Base-by-base conservation (phyloP, 2,329 filamentous ascomycete genomes). In the Pseudonectria foliicola region DNA sequence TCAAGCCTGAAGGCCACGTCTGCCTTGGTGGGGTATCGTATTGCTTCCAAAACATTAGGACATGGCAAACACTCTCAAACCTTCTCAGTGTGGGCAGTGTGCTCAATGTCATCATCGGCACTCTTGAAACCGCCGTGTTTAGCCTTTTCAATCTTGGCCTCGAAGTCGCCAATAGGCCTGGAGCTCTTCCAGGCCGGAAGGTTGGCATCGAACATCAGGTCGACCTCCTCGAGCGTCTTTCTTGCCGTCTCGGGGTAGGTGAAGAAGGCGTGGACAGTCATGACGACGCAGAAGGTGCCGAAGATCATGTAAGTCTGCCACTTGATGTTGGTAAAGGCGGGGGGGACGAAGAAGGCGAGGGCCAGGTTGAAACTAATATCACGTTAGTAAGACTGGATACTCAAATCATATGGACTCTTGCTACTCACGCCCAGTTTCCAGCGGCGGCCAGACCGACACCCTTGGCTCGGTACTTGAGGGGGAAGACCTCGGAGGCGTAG, bases 401-500 rank as follows among this genome's bases (percentile, higher is more conserved):
- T n/a, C n/a, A n/a, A n/a, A n/a, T n/a, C n/a, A n/a, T n/a, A n/a
- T n/a, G n/a, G n/a, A n/a, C n/a, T n/a, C n/a, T n/a, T n/a, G 53
- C 2, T 11, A 43, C 53, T 50, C 43, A 56, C 51, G 57, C 45
- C 61, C 61, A 64, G 46, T 64, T 63, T 25, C 56, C 29, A 2
- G 71, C 68, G 0, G 73, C 73, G 0, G 69, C 56, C 3, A 76
- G 56, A 13, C 70, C 67, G 6, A 74, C 70, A 31, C 68, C 71
- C 50, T 74, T 75, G 36, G 68, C 69, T 39, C 71, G 64, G 18
- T 69, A 61, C 30, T 59, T 62, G 13, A 70, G 53, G 21, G 68
- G 68, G 48, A 63, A 66, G 15, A 68, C 55, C 55, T 83, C 79
- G 12, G 75, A 73, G 0, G 74, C 72, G 46, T 83, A 82, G 31